These are phyloP conservation scores for Comarum palustre DNA, from an alignment of 306 rosid species.

Conservation along the genomic window DNA sequence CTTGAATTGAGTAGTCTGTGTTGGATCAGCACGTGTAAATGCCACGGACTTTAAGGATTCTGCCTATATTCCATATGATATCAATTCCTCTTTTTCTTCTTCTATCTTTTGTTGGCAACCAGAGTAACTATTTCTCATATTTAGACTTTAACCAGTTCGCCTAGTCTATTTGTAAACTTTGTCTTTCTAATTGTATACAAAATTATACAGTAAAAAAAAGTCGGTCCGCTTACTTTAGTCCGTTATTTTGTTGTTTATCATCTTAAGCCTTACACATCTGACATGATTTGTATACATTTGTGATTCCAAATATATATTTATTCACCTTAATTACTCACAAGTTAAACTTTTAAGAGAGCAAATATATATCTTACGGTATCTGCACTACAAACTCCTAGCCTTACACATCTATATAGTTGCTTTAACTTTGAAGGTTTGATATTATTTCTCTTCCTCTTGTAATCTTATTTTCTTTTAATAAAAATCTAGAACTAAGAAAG, in stretches of 20 bases:
- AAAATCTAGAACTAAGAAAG: too few relatives aligned
- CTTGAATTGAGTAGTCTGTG: conserved; percentile 57
- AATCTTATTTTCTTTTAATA: too few relatives aligned
- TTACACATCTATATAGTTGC: too few relatives aligned
- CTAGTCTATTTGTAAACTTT: neutral
- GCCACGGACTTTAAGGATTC: conserved; percentile 60
- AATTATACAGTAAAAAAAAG: neutral
- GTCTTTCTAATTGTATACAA: neutral
- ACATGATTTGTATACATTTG: too few relatives aligned
- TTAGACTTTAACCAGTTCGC: neutral
- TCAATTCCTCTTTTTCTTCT: neutral
- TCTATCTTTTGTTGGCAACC: neutral
- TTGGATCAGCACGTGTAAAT: conserved; percentile 58
- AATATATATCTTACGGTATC: too few relatives aligned
- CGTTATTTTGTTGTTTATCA: neutral
- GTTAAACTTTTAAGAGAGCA: too few relatives aligned
- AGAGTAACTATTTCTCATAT: neutral
- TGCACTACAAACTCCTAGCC: too few relatives aligned
- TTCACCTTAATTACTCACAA: too few relatives aligned
- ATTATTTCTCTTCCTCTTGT: too few relatives aligned
- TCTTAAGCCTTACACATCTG: too few relatives aligned
- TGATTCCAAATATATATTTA: too few relatives aligned
- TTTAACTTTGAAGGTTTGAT: too few relatives aligned
- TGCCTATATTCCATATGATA: conserved; percentile 28
- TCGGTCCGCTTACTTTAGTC: neutral